Evolutionary conservation across 2,329 filamentous ascomycete genomes (phyloP), one percentile per base, ranked within the genome.

Genomic region (Pseudocercospora macadamiae): DNA sequence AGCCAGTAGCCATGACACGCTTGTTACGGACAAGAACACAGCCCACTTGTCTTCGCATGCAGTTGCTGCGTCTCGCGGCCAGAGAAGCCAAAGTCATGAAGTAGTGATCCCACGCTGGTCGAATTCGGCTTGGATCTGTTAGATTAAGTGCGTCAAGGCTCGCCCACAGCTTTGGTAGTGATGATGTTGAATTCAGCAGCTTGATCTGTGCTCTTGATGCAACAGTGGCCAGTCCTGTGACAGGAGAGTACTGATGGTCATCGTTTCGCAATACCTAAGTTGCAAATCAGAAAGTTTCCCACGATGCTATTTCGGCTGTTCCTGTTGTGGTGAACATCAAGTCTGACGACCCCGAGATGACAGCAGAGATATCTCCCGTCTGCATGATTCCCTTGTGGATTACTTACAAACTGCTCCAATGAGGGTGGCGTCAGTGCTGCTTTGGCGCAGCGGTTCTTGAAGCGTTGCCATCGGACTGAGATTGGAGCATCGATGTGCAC

Each of bases 1-100:
- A 99, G 18, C 95, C 95, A 0, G 95, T 99, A 71, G 89, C 91
- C 66, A 97, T 90, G 63, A 99, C 95, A 66, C 93, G 86, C 69
- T 87, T 88, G 71, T 92, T 88, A 63, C 89, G 83, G 30, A 97
- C 93, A 8, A 99, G 82, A 5, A 97, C 95, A 76, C 93, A 97
- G 6, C 95, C 95, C 1, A 99, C 95, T 64, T 93, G 87, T 26
- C 95, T 85, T 78, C 97, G 97, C 95, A 99, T 99, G 80, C 95
- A 99, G 76, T 99, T 99, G 71, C 88, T 91, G 64, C 95, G 85
- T 67, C 91, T 89, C 0, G 93, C 90, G 6, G 95, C 95, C 48
- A 99, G 85, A 30, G 90, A 91, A 4, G 95, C 93, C n/a, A 99
- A 82, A 37, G 90, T 86, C 95, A 99, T 99, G 73, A 99, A 99